phyloP scores from a whole-genome alignment of 2,329 filamentous ascomycete species.

The Aspergillus glaucus region DNA sequence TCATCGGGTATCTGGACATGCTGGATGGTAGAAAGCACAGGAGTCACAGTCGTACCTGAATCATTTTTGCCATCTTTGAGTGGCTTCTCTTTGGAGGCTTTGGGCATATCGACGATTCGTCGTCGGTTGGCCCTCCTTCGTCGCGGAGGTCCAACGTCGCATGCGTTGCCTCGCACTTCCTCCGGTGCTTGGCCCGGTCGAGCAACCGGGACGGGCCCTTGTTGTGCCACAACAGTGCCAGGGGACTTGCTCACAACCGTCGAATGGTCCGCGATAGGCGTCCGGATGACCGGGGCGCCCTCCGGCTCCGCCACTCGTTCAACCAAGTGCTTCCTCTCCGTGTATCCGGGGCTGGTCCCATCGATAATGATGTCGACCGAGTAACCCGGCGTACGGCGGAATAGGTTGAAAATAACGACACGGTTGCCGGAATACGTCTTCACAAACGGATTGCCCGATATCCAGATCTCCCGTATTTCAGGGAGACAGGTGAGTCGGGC shows the following conservation, averaged over 20 bases:
- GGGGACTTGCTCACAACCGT: constrained; percentile 58
- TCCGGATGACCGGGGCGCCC: constrained; percentile 71
- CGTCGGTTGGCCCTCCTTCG: constrained; percentile 49
- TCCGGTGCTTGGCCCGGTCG: constrained; percentile 6
- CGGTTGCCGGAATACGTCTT: constrained; percentile 81
- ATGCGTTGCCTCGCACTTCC: constrained; percentile 17
- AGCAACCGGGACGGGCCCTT: constrained; percentile 5
- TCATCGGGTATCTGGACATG: constrained; percentile 23
- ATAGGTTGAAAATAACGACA: constrained; percentile 90
- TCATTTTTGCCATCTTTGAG: constrained; percentile 22
- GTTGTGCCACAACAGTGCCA: constrained; percentile 29
- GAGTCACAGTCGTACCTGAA: constrained; percentile 23
- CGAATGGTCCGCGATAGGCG: constrained; percentile 55
- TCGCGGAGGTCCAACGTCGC: constrained; percentile 28
- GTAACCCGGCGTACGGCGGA: constrained; percentile 82
- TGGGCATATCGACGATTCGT: constrained; percentile 53
- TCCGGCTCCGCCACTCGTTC: constrained; percentile 73
- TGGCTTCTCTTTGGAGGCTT: constrained; percentile 16
- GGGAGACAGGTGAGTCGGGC: constrained; percentile 85
- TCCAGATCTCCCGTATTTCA: constrained; percentile 86
- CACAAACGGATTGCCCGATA: constrained; percentile 85
- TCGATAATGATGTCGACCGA: constrained; percentile 88
- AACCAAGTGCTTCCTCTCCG: constrained; percentile 75
- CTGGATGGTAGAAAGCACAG: constrained; percentile 20
- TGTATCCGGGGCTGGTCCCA: constrained; percentile 71